A percentile compares a stretch with the other conserved stretches of the same genome.
Conservation (phyloP, 176 grass and related monocot species). For the Lolium perenne region DNA sequence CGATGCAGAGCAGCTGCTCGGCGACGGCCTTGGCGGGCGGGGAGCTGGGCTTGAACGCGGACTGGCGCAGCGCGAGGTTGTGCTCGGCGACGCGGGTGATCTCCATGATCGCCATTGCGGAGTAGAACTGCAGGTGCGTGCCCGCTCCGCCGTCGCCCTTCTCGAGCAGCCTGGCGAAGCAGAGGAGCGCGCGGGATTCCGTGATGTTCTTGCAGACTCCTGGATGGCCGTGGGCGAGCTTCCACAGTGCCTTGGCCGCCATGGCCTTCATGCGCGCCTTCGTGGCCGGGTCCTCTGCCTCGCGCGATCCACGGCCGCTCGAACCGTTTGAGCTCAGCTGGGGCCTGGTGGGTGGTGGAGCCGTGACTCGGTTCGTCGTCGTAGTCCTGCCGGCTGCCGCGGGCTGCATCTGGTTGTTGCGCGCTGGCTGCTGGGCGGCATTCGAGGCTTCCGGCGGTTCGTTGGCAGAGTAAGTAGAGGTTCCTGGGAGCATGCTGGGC, state of each 20-base stretch:
- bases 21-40: constrained; percentile 61
- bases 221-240: constrained; percentile 58
- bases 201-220: constrained; percentile 82
- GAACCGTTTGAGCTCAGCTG: constrained; percentile 41
- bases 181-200: constrained; percentile 89
- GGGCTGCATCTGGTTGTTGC: constrained; percentile 64
- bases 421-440: constrained; percentile 7
- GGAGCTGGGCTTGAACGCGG: constrained; percentile 87
- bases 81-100: constrained; percentile 80
- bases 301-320: constrained; percentile 44
- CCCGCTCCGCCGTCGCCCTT: constrained; percentile 49
- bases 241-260: constrained; percentile 90
- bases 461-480: constrained; percentile 12
- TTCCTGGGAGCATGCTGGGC: constrained; percentile 35
- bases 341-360: background rate
- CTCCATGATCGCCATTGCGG: constrained; percentile 85
- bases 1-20: constrained; percentile 70
- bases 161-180: constrained; percentile 82
- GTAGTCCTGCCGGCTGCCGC: constrained; percentile 47
- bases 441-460: background rate
- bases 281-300: constrained; percentile 62
- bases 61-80: constrained; percentile 70
- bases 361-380: constrained; percentile 29
- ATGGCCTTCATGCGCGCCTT: constrained; percentile 82
- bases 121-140: constrained; percentile 66